phyloP scores from a whole-genome alignment of 257 asterid genomes.

The Solanum sejunctum region DNA sequence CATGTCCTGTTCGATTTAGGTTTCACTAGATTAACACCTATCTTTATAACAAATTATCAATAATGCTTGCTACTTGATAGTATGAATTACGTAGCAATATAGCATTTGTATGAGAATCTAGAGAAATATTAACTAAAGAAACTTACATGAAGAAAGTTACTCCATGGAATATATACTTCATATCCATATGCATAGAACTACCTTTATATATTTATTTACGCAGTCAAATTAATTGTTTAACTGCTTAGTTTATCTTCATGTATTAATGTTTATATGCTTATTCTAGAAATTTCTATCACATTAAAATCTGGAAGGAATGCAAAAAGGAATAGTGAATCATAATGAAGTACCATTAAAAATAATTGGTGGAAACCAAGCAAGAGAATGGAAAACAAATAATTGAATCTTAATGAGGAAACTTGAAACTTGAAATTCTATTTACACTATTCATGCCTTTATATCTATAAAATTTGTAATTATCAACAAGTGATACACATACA shows the following conservation, averaged over 20 bases:
- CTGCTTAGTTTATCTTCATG: neutral
- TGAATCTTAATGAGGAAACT: neutral
- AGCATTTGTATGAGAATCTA: neutral
- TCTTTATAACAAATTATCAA: neutral
- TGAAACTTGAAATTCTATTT: neutral
- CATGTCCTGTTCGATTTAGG: neutral
- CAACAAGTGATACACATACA: neutral
- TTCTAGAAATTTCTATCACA: neutral
- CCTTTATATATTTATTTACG: neutral
- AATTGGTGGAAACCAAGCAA: neutral
- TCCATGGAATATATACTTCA: neutral
- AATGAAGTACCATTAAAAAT: neutral
- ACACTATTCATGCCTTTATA: neutral
- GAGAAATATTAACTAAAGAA: neutral
- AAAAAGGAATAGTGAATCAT: neutral
- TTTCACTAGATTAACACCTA: neutral
- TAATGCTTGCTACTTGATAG: neutral
- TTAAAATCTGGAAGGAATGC: neutral
- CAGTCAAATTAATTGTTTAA: neutral
- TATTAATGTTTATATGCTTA: neutral
- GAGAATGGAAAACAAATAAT: neutral
- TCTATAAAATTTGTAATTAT: neutral
- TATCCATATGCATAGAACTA: neutral
- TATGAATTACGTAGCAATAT: neutral
- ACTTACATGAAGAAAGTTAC: neutral